Evolutionary conservation across 345 rosid genomes (phyloP).

Genomic region (Syzygium jambos): DNA sequence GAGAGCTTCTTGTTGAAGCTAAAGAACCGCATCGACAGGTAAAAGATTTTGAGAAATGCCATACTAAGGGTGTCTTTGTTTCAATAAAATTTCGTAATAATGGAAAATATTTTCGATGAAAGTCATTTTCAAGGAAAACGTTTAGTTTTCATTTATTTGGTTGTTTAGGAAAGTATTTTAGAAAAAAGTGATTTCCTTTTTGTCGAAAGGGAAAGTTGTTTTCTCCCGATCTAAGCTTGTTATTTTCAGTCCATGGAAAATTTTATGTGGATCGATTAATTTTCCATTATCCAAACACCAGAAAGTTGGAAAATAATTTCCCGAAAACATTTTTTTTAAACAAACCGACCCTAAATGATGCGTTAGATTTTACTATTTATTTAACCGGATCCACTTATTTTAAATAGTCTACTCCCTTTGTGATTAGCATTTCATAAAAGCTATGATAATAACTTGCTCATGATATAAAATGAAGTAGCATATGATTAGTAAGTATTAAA

Average conservation of each 20-base stretch:
- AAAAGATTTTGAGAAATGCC: background rate
- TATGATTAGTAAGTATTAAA: background rate
- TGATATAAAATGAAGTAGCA: background rate
- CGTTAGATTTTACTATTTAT: background rate
- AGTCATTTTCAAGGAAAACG: background rate
- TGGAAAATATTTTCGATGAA: too few relatives aligned
- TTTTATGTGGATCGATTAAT: background rate
- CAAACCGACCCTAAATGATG: background rate
- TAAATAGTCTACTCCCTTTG: background rate
- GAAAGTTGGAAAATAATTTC: background rate
- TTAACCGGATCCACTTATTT: background rate
- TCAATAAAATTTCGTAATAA: background rate
- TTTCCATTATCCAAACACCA: background rate
- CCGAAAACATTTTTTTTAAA: background rate
- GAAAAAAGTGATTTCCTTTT: background rate
- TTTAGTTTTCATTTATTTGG: too few relatives aligned
- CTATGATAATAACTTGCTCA: background rate
- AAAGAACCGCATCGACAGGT: conserved; percentile 10
- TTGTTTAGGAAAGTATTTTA: too few relatives aligned
- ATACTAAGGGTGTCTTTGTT: background rate
- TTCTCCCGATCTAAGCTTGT: background rate
- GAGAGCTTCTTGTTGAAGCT: conserved; percentile 25
- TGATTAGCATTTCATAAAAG: background rate
- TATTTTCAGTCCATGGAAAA: background rate
- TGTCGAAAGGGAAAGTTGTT: background rate